Base-by-base conservation (phyloP, 352 stramenopile species). In the Phytophthora multivora region DNA sequence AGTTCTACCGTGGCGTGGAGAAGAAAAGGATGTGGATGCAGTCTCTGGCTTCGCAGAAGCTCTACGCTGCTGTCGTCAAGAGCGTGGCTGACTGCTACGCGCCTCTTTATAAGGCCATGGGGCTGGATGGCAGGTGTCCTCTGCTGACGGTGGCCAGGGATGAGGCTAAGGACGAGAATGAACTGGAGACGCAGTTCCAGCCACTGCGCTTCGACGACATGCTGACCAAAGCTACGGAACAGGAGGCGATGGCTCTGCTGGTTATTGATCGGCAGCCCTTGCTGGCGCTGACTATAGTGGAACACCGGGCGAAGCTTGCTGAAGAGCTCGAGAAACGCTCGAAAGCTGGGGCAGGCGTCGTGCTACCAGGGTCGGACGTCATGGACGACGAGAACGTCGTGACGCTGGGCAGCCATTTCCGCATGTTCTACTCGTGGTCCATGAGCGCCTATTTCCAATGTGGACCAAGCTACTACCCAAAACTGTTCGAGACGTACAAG, bases 21-120 rank as follows among this genome's bases (percentile, higher is more conserved):
- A 79, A 82, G 54, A 90, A 90, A 61, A 82, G 74, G 55, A 46
- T 65, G 52, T 90, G 79, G 79, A 83, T 90, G 77, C 69, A 78
- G 56, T 57, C 59, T 42, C 75, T 89, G 39, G 73, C 63, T 2
- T 48, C 71, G 18, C 53, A 75, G 47, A 65, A 75, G 18, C 53
- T 75, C 25, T 83, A 71, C 33, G 58, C 59, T 8, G 54, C 63
- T 35, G 16, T 91, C 23, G 46, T 89, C 36, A 79, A 86, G 47
- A 66, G 63, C 41, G 77, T 89, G 12, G 63, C 58, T 21, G 81
- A 91, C 43, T 89, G 79, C 57, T 91, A 91, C 68, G 73, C 72
- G 18, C 81, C 79, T 19, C 51, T 89, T 25, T 91, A 91, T 35
- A 40, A 50, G 16, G 57, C 47, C 8, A 71, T 85, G 45, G 58